These are phyloP conservation scores for Boletus coccyginus DNA, from an alignment of 768 basidiomycete species.

Conservation along the genomic window DNA sequence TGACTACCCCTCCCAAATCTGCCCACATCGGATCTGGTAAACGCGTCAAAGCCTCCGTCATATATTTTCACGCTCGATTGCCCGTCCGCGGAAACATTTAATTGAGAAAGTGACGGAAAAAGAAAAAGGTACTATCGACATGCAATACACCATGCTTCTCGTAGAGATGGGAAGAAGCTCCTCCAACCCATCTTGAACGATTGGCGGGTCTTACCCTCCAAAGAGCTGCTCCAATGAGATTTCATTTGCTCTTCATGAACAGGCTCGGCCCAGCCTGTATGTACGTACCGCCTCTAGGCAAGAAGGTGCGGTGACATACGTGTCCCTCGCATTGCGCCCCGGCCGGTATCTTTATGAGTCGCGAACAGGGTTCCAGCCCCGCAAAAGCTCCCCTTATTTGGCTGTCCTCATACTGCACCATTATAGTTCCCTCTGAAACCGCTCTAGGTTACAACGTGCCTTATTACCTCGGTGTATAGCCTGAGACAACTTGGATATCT, in stretches of 20 bases:
- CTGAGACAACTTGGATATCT: neutral
- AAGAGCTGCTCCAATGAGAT: neutral
- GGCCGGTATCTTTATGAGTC: slow-evolving; percentile 6
- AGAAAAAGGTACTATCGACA: slow-evolving; percentile 14
- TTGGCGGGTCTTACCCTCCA: neutral
- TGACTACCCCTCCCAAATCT: slow-evolving; percentile 1
- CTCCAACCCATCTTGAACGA: neutral
- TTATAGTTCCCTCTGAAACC: slow-evolving; percentile 1
- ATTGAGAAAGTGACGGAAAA: neutral
- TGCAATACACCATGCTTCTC: neutral
- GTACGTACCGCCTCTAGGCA: slow-evolving; percentile 10
- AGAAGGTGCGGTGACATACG: neutral
- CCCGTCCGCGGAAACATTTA: slow-evolving; percentile 4
- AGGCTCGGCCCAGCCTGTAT: slow-evolving; percentile 4
- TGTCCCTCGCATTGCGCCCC: neutral
- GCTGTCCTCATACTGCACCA: neutral
- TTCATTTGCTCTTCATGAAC: slow-evolving; percentile 1
- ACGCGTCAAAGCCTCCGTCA: neutral
- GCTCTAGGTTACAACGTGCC: neutral
- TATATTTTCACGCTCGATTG: neutral
- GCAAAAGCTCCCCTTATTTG: neutral
- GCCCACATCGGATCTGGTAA: slow-evolving; percentile 8
- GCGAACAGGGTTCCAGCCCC: slow-evolving; percentile 10
- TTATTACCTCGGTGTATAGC: neutral
- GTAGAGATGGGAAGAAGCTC: slow-evolving; percentile 10